A percentile compares a stretch with the other conserved stretches of the same genome.
Evolutionary conservation across 2,329 filamentous ascomycete genomes (phyloP).

Genomic region (Aspergillus spinulosporus): DNA sequence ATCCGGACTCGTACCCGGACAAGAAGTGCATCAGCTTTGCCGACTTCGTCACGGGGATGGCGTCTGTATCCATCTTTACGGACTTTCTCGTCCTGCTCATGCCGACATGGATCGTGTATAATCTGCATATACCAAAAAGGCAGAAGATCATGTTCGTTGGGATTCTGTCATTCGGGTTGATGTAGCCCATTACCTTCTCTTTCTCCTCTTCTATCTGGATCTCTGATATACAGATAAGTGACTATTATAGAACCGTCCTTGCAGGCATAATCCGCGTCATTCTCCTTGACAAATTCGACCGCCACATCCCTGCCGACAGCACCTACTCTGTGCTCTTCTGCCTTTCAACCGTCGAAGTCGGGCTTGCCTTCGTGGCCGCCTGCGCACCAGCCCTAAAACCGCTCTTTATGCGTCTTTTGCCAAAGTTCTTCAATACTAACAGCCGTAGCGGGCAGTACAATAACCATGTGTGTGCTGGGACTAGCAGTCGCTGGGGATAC

Average conservation of each 20-base stretch:
- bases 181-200: not conserved
- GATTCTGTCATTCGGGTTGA: conserved; percentile 29
- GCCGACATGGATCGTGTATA: conserved; percentile 33
- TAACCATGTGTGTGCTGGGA: not conserved
- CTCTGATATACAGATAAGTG: not conserved
- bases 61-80: conserved; percentile 32
- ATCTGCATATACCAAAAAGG: conserved; percentile 29
- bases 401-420: conserved; percentile 5
- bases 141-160: conserved; percentile 33
- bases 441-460: not conserved
- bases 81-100: conserved; percentile 34
- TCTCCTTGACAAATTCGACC: conserved; percentile 25
- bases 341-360: conserved; percentile 32
- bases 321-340: conserved; percentile 31
- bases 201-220: not conserved
- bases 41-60: conserved; percentile 30
- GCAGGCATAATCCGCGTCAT: conserved; percentile 33
- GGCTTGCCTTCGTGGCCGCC: conserved; percentile 32
- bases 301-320: conserved; percentile 22
- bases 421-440: conserved; percentile 2
- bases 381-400: conserved; percentile 32
- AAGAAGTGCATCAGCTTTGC: conserved; percentile 33
- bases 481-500: not conserved
- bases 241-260: conserved; percentile 25
- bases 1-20: conserved; percentile 19